Evolutionary conservation across 176 grass and related monocot species (phyloP), one percentile per base, ranked within the genome.

Genomic region (Eragrostis curvula): DNA sequence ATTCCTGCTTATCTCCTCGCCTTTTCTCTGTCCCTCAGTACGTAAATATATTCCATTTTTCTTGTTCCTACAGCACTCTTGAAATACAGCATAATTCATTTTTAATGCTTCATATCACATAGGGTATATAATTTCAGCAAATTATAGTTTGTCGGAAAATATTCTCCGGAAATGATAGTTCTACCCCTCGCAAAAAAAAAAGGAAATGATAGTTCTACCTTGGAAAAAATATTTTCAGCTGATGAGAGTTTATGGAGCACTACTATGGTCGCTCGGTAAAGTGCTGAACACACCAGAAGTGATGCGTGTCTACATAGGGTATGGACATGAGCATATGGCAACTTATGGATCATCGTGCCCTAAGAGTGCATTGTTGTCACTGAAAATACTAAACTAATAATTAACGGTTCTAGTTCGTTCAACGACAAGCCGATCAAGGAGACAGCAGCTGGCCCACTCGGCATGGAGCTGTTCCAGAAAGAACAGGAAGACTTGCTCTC

Each of bases 221-320:
- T 28, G 43, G 0, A 70, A 62, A 36, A 32, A 83, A 71, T 24
- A 59, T 24, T 30, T 84, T 81, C 88, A 98, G 96, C 90, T 98
- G 21, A 98, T 98, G 92, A 85, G 90, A 78, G 90, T 98, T 40
- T 95, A 95, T 42, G 96, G 96, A 74, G 92, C 92, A 48, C 74
- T 98, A 5, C 80, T 95, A 36, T 95, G 96, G 96, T 98, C 92
- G 20, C 96, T 95, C 3, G 96, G 96, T 25, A 98, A 98, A 47
- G 90, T 95, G 43, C 72, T 98, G 71, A 91, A 95, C 68, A 98
- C 96, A 59, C 96, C 96, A 52, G 96, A 98, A 85, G 92, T 98
- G 11, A 90, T 88, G 84, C 93, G 92, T 57, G 90, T 98, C 46
- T 98, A 95, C 79, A 93, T 98, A 30, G 96, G 96, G 90, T 95